These are phyloP conservation scores for Hibiscus syriacus DNA, from an alignment of 345 rosid genomes.

Conservation along the genomic window DNA sequence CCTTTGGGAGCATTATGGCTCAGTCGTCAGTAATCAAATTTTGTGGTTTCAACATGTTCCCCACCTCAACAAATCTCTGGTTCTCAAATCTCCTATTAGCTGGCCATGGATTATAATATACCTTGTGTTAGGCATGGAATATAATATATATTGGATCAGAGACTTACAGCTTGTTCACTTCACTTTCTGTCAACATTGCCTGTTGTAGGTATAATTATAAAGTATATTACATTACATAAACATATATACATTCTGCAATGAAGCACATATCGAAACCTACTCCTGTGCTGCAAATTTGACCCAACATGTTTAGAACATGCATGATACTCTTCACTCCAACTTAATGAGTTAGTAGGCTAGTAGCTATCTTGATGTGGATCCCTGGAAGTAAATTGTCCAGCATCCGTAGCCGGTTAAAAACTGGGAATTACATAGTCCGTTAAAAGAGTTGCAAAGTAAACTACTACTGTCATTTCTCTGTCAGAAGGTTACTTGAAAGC, in stretches of 20 bases:
- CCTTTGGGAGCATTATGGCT: background rate
- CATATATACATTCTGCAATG: slow-evolving; percentile 6
- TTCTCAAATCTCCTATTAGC: slow-evolving; percentile 19
- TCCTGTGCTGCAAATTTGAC: slow-evolving; percentile 4
- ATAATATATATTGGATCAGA: background rate
- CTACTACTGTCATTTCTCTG: background rate
- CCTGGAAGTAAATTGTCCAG: slow-evolving; percentile 15
- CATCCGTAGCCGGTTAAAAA: slow-evolving; percentile 1
- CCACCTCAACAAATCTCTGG: slow-evolving; percentile 37
- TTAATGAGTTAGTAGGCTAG: no score
- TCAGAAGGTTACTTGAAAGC: no score
- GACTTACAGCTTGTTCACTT: background rate
- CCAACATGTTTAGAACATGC: background rate
- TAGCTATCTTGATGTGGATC: background rate
- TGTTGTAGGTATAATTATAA: slow-evolving; percentile 4
- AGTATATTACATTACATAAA: slow-evolving; percentile 13
- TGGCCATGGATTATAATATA: background rate
- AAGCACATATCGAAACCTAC: slow-evolving; percentile 7
- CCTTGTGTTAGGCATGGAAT: background rate
- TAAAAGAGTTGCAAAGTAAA: background rate
- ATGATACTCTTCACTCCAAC: no score
- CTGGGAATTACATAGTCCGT: background rate
- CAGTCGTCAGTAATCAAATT: slow-evolving; percentile 5
- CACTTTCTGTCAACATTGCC: slow-evolving; percentile 3
- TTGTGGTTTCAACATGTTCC: slow-evolving; percentile 33